Percentiles rank a stretch among this genome's conserved stretches.
Evolutionary conservation across 2,329 filamentous ascomycete genomes (phyloP).

Genomic region (Rhynchosporium graminicola): DNA sequence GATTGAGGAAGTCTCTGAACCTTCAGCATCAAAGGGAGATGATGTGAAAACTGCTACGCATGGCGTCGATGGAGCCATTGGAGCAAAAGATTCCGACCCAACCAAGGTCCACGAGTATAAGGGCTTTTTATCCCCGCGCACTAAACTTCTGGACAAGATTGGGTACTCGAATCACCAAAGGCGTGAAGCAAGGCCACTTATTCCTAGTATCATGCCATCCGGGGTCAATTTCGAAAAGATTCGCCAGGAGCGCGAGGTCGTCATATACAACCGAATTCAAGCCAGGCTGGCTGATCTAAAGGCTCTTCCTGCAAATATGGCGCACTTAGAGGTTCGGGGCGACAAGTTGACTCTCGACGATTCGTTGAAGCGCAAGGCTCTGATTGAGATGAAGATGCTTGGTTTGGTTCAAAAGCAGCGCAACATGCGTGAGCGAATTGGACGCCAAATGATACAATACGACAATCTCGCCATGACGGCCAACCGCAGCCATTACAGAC

Average conservation of each 20-base stretch:
- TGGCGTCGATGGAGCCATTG: conserved; percentile 39
- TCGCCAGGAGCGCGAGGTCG: conserved; percentile 81
- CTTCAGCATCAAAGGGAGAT: conserved; percentile 33
- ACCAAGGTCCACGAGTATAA: conserved; percentile 56
- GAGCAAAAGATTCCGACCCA: conserved; percentile 35
- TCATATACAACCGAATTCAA: conserved; percentile 87
- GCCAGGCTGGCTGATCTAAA: conserved; percentile 84
- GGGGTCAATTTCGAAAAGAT: conserved; percentile 86
- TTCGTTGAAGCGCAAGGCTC: conserved; percentile 79
- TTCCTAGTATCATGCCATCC: conserved; percentile 85
- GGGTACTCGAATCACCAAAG: conserved; percentile 78
- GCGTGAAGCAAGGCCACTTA: conserved; percentile 74
- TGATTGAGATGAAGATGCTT: conserved; percentile 95
- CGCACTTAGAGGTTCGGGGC: conserved; percentile 76
- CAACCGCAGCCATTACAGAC: conserved; percentile 85
- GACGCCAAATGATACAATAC: conserved; percentile 89
- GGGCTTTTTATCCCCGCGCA: conserved; percentile 70
- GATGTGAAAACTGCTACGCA: conserved; percentile 43
- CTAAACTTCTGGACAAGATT: conserved; percentile 51
- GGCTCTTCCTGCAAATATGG: conserved; percentile 79
- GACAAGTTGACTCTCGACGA: conserved; percentile 75
- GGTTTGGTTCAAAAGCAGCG: conserved; percentile 87
- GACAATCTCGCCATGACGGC: conserved; percentile 97
- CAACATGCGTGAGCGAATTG: conserved; percentile 80
- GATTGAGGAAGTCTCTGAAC: conserved; percentile 28